Evolutionary conservation across 192 early-diverging fungal species (phyloP).

Genomic region (Powellomyces hirtus): DNA sequence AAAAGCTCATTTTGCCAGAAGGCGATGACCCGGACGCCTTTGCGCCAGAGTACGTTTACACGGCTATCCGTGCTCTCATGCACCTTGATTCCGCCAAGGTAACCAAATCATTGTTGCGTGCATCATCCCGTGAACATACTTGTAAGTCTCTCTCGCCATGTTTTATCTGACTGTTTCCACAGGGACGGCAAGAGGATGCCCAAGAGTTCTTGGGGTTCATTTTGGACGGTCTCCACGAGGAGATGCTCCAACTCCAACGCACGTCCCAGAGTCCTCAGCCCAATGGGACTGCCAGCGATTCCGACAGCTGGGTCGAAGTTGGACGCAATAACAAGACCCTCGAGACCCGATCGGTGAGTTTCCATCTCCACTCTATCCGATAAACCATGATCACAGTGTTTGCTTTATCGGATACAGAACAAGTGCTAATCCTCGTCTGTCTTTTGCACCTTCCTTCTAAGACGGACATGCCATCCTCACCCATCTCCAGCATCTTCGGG

Average conservation of each 20-base stretch:
- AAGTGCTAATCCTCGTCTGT: not conserved
- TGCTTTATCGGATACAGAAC: no score
- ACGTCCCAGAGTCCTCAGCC: not conserved
- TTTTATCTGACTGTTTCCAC: not conserved
- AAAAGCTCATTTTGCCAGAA: not conserved
- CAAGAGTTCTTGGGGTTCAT: slow-evolving; percentile 94
- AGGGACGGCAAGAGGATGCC: slow-evolving; percentile 94
- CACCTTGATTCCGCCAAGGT: slow-evolving; percentile 78
- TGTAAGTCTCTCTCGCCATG: not conserved
- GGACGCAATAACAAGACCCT: slow-evolving; percentile 78
- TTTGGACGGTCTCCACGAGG: slow-evolving; percentile 93
- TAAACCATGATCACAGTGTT: slow-evolving; percentile 6
- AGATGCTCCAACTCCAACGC: slow-evolving; percentile 45
- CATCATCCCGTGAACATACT: not conserved
- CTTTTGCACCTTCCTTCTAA: slow-evolving; percentile 31
- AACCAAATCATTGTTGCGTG: not conserved
- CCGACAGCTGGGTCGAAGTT: slow-evolving; percentile 84
- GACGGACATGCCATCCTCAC: slow-evolving; percentile 67
- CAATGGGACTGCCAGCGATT: slow-evolving; percentile 22
- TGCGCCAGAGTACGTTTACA: slow-evolving; percentile 92
- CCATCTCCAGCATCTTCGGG: slow-evolving; percentile 66
- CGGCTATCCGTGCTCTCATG: slow-evolving; percentile 75
- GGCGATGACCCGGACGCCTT: slow-evolving; percentile 50
- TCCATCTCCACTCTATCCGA: slow-evolving; percentile 20
- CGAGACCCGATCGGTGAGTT: slow-evolving; percentile 33